Evolutionary conservation across 306 rosid species (phyloP), one percentile per base, ranked within the genome.

Genomic region (Lathyrus tuberosus): DNA sequence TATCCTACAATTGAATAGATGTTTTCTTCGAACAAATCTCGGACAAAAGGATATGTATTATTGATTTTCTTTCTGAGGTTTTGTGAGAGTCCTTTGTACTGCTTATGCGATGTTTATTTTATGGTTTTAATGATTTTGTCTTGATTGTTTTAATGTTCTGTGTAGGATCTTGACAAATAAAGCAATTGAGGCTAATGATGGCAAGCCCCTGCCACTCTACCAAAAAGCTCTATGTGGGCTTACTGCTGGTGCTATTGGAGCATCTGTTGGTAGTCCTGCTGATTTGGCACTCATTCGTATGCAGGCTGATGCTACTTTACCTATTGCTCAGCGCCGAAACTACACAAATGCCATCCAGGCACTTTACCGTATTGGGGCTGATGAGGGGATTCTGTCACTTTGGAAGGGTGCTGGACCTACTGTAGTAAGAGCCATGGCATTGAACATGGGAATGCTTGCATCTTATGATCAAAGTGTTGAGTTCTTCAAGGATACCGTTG

Each of bases 321-420:
- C 99, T 16, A 79, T 20, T 78, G 97, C 97, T 52, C 97, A 91
- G 83, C 95, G 97, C 81, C 85, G 99, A 22, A 33, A 94, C 60
- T 94, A 94, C 86, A 90, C 80, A 75, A 94, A 94, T 57, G 98
- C 97, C 69, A 87, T 94, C 87, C 96, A 94, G 70, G 99, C 99
- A 12, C 96, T 94, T 11, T 84, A 68, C 78, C 94, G 99, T 53
- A 94, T 94, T 78, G 79, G 49, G 46, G 49, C 89, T 9, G 99
- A 94, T 54, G 99, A 94, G 78, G 99, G 99, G 40, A 83, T 94
- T 69, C 78, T 94, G 81, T 86, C 99, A 4, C 97, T 94, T 35
- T 94, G 99, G 99, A 94, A 94, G 72, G 99, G 99, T 72, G 99
- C 99, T 5, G 99, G 99, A 4, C 99, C 99, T 17, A 94, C 99